These are phyloP conservation scores for Eudorina sp. DNA, from an alignment of 139 green algal species.

Conservation along the genomic window DNA sequence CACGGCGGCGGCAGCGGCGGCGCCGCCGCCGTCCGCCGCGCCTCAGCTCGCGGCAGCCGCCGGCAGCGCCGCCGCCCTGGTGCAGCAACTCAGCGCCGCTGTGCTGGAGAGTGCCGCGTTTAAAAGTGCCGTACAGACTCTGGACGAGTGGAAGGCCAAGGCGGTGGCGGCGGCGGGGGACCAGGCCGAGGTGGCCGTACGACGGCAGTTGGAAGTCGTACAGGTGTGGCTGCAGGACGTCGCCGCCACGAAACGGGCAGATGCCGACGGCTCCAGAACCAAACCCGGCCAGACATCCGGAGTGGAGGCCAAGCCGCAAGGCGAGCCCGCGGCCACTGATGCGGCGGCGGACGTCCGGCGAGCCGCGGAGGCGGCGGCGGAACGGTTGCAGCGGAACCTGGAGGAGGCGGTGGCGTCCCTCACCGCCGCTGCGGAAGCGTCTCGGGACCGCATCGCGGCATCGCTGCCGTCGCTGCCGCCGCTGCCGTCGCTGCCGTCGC, in stretches of 20 bases:
- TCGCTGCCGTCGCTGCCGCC: neutral
- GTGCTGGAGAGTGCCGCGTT: slow-evolving; percentile 20
- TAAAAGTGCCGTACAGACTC: neutral
- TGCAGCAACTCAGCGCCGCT: slow-evolving; percentile 32
- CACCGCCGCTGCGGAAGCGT: neutral
- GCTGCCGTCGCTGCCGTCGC: neutral
- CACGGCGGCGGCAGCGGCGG: no score
- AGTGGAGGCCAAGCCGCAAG: neutral
- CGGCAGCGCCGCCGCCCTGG: neutral
- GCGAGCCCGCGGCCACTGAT: no score
- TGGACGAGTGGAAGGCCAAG: slow-evolving; percentile 33
- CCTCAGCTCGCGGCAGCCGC: neutral
- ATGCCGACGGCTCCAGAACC: neutral
- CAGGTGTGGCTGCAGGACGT: slow-evolving; percentile 35
- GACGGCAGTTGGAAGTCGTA: slow-evolving; percentile 17
- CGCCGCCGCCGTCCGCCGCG: no score
- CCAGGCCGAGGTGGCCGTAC: slow-evolving; percentile 1
- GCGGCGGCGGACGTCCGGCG: neutral
- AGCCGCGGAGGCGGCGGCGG: slow-evolving; percentile 10
- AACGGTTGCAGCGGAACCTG: neutral
- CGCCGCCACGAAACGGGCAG: neutral
- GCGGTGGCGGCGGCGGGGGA: slow-evolving; percentile 18
- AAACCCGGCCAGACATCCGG: neutral
- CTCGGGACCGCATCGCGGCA: neutral
- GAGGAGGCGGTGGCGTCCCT: slow-evolving; percentile 12